phyloP scores from a whole-genome alignment of 2,329 filamentous ascomycete species.

The Hypoxylon sp. region DNA sequence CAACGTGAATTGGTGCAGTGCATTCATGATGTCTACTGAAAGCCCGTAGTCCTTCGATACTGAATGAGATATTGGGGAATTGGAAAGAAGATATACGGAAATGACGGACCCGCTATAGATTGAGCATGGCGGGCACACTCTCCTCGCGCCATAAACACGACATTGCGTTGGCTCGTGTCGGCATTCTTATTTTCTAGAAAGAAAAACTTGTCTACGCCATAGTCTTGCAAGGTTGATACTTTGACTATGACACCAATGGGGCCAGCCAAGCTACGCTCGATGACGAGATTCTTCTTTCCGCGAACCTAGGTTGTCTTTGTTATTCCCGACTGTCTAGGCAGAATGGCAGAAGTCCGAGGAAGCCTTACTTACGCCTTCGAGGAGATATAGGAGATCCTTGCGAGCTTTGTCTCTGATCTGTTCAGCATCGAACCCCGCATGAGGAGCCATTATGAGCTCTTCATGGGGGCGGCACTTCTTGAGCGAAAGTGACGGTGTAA shows the following conservation, averaged over 20 bases:
- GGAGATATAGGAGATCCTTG: conserved; percentile 88
- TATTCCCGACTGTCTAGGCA: conserved; percentile 39
- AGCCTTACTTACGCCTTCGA: conserved; percentile 86
- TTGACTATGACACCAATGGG: conserved; percentile 93
- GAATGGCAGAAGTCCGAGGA: conserved; percentile 38
- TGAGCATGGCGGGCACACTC: conserved; percentile 89
- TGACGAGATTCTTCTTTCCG: conserved; percentile 97
- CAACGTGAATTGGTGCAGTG: conserved; percentile 61
- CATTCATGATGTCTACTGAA: conserved; percentile 39
- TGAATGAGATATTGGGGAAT: neutral
- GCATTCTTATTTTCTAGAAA: conserved; percentile 96
- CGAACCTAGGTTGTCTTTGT: conserved; percentile 74
- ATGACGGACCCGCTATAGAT: conserved; percentile 84
- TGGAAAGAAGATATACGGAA: conserved; percentile 16
- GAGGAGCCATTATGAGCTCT: conserved; percentile 76
- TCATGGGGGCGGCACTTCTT: conserved; percentile 56
- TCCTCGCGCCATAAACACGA: conserved; percentile 92
- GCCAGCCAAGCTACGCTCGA: conserved; percentile 90
- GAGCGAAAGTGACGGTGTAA: conserved; percentile 26
- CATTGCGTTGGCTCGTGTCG: conserved; percentile 93
- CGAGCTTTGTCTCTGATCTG: conserved; percentile 85
- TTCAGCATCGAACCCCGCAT: conserved; percentile 78
- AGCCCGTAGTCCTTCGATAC: conserved; percentile 18
- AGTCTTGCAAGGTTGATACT: conserved; percentile 94
- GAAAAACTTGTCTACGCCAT: conserved; percentile 98